A percentile compares a stretch with the other conserved stretches of the same genome.
Conservation (phyloP, 2,329 filamentous ascomycete genomes). For the Decorospora gaudefroyi region DNA sequence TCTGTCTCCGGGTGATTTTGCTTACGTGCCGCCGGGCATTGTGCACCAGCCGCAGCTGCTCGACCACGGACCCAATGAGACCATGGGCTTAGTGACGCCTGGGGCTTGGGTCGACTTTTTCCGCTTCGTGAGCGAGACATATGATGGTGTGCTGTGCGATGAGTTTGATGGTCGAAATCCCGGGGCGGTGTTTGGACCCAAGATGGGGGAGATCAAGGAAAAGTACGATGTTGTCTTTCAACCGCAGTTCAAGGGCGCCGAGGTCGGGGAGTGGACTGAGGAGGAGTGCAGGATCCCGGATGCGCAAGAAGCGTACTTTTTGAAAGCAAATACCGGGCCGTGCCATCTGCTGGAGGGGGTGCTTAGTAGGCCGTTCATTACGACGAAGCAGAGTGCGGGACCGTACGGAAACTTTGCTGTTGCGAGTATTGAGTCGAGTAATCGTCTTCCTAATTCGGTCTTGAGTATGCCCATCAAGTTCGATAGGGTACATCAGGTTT, state of each 20-base stretch:
- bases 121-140: constrained; percentile 22
- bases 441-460: constrained; percentile 10
- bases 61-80: constrained; percentile 20
- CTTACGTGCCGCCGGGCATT: constrained; percentile 23
- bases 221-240: constrained; percentile 28
- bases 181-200: constrained; percentile 17
- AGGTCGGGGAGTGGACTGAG: constrained; percentile 13
- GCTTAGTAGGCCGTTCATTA: constrained; percentile 23
- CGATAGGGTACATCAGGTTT: constrained; percentile 22
- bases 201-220: constrained; percentile 25
- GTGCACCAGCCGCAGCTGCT: constrained; percentile 26
- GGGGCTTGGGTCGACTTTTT: constrained; percentile 32
- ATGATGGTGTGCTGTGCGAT: constrained; percentile 24
- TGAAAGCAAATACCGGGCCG: constrained; percentile 28
- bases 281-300: constrained; percentile 16
- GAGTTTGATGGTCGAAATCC: constrained; percentile 22
- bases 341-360: constrained; percentile 23
- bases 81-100: constrained; percentile 25
- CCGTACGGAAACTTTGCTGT: constrained; percentile 23
- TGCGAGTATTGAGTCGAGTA: constrained; percentile 28
- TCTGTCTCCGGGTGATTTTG: constrained; percentile 26
- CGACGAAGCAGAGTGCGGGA: constrained; percentile 16
- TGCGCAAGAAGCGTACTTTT: constrained; percentile 17
- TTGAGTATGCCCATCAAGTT: constrained; percentile 19
- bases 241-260: constrained; percentile 16